A percentile compares a stretch with the other conserved stretches of the same genome.
Evolutionary conservation across 106 monocot genomes (phyloP).

Genomic region (Ottelia alismoides): DNA sequence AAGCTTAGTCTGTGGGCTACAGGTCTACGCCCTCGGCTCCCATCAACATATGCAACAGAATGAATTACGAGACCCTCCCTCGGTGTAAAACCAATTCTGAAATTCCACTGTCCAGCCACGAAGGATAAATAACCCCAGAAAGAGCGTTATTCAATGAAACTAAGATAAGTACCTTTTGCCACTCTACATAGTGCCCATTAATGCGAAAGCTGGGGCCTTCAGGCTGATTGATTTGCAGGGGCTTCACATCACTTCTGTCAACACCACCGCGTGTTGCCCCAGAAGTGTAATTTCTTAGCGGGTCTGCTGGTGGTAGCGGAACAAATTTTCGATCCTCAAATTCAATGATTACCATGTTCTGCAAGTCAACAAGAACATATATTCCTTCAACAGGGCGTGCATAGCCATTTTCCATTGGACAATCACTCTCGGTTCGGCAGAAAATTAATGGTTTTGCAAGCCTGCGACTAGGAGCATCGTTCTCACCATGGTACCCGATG

Average conservation of each 20-base stretch:
- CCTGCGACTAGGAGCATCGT: constrained; percentile 84
- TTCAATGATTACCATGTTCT: constrained; percentile 75
- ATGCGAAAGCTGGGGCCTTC: constrained; percentile 98
- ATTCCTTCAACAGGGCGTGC: constrained; percentile 97
- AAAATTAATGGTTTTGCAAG: constrained; percentile 90
- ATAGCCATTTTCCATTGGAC: constrained; percentile 98
- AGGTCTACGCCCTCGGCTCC: constrained; percentile 78
- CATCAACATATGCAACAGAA: constrained; percentile 95
- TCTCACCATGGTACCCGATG: constrained; percentile 81
- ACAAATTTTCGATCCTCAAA: constrained; percentile 90
- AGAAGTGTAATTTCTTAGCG: constrained; percentile 86
- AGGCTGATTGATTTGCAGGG: constrained; percentile 82
- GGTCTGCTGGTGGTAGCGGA: constrained; percentile 90
- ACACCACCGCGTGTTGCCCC: constrained; percentile 95
- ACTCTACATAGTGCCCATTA: constrained; percentile 81
- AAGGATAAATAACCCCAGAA: background rate
- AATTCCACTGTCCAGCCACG: constrained; percentile 62
- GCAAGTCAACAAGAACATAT: constrained; percentile 84
- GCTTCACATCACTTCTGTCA: constrained; percentile 92
- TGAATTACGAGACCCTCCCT: constrained; percentile 91
- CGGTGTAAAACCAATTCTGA: constrained; percentile 93
- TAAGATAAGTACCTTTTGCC: constrained; percentile 72
- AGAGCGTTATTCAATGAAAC: background rate
- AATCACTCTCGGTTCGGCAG: constrained; percentile 93
- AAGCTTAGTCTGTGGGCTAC: constrained; percentile 89